Percentiles rank a stretch among this genome's conserved stretches.
phyloP scores from a whole-genome alignment of 1,139 yeast genomes.

The Taiozyma sp. region DNA sequence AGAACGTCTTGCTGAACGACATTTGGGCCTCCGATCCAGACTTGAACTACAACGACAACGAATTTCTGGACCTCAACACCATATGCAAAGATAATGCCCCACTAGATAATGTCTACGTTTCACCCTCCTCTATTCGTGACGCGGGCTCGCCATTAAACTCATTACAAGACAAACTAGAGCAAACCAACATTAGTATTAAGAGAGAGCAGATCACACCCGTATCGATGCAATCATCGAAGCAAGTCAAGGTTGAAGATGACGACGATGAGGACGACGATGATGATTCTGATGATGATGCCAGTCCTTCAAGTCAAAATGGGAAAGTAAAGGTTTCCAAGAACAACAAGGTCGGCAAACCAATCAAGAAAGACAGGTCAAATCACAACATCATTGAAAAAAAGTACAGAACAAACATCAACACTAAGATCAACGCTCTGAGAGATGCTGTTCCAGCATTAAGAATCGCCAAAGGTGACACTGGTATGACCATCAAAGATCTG shows the following conservation, averaged over 20 bases:
- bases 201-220: not conserved
- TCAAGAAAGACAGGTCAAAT: constrained; percentile 49
- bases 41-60: not conserved
- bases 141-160: not conserved
- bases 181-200: not conserved
- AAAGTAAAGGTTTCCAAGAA: not conserved
- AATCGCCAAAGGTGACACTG: constrained; percentile 25
- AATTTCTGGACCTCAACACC: not conserved
- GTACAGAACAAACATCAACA: constrained; percentile 69
- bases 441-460: constrained; percentile 64
- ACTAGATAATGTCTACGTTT: not conserved
- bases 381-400: constrained; percentile 75
- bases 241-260: constrained; percentile 2
- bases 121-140: not conserved
- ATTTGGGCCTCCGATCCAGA: constrained; percentile 4
- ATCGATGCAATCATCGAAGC: not conserved
- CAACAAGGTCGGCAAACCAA: constrained; percentile 11
- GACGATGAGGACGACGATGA: constrained; percentile 5
- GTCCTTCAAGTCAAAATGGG: not conserved
- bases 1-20: constrained; percentile 12
- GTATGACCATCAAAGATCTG: constrained; percentile 33
- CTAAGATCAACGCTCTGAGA: constrained; percentile 57
- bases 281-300: constrained; percentile 1
- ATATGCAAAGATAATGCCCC: not conserved
- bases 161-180: not conserved